Percentiles rank a stretch among this genome's conserved stretches.
Evolutionary conservation across 2,329 filamentous ascomycete genomes (phyloP).

Genomic region (Phaeophleospora eucalypticola): DNA sequence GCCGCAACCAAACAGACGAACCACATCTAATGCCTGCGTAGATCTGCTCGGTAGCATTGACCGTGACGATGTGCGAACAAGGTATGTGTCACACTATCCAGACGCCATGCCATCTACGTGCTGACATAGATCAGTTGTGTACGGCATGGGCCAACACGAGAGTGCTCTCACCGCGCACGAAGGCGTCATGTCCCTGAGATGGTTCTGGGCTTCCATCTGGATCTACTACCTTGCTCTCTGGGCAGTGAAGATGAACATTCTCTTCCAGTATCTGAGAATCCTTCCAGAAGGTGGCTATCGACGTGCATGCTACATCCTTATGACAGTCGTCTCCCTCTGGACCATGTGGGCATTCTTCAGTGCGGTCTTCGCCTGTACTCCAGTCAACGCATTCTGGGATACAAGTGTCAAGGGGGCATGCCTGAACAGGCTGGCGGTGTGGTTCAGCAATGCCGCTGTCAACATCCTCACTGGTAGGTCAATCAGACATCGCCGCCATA

Average conservation of each 20-base stretch:
- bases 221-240: constrained; percentile 14
- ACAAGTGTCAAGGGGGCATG: constrained; percentile 16
- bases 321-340: constrained; percentile 23
- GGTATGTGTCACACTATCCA: constrained; percentile 2
- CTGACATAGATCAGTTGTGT: constrained; percentile 12
- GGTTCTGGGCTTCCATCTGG: constrained; percentile 18
- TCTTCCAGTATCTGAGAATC: constrained; percentile 23
- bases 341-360: constrained; percentile 25
- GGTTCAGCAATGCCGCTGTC: constrained; percentile 27
- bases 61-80: constrained; percentile 15
- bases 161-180: constrained; percentile 5
- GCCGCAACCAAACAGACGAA: not conserved
- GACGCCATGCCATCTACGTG: not conserved
- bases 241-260: constrained; percentile 21
- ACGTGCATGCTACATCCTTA: constrained; percentile 15
- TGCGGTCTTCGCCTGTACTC: constrained; percentile 28
- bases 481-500: not conserved
- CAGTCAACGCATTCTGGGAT: constrained; percentile 29
- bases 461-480: constrained; percentile 28
- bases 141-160: constrained; percentile 19
- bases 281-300: constrained; percentile 16
- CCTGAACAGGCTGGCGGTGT: constrained; percentile 21
- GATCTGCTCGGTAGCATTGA: constrained; percentile 12
- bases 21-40: constrained; percentile 3
- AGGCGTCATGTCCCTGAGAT: constrained; percentile 4